Evolutionary conservation across 495 filamentous ascomycete species (phyloP), one percentile per base, ranked within the genome.

Genomic region (Penicillium antarcticum): DNA sequence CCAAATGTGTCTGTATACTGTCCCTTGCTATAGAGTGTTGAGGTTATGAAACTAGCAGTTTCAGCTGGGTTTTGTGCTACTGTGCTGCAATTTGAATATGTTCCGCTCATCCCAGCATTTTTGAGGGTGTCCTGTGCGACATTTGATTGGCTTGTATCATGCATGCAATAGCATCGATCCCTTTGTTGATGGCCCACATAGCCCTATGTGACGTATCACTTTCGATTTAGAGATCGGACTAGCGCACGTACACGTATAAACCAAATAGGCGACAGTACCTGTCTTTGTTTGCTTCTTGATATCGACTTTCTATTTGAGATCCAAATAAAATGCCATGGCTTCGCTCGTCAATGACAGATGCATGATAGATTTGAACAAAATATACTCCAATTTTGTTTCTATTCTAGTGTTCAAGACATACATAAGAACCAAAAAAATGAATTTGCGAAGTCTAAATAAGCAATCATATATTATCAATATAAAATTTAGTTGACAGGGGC

Each of bases 401-500:
- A 29, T 8, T 6, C 26, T 29, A 29, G 21, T 29, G 8, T 29
- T 29, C 8, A 9, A 7, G 7, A 29, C 7, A 29, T 10, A 3
- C 26, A 10, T 8, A 5, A 29, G 24, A 29, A 5, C 3, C 4
- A 29, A 5, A 23, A 5, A 23, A 1, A 10, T 6, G 7, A 0
- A 29, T 10, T 19, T 19, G n/a, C 35, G 6, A 38, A 38, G 36
- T 39, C 3, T 10, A 4, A 39, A 39, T 6, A 19, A 18, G 12
- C 9, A 39, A 10, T 39, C 36, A 21, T 19, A 16, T 5, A 23
- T 23, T 23, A 7, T 56, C 64, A 9, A 12, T 41, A 51, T 70
- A 67, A 26, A 53, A 55, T 36, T 48, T 29, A 57, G 13, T 18
- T 19, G 17, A 54, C 53, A 13, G 49, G 53, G 39, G 45, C 42